Base-by-base conservation (phyloP, 345 rosid genomes). In the Euclidium syriacum region DNA sequence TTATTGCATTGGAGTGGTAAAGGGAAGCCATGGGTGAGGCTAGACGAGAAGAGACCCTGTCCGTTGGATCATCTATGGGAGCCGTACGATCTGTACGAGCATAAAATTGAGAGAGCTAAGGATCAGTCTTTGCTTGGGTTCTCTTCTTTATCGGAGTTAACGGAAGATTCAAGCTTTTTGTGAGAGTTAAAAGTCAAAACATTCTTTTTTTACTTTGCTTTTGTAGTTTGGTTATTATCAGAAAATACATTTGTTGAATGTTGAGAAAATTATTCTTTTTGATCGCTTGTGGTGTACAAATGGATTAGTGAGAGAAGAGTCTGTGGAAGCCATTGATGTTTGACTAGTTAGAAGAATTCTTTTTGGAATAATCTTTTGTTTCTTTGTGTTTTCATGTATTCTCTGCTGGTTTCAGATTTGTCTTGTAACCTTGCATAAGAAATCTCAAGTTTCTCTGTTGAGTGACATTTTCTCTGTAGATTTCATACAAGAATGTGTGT, bases 1-100 rank as follows among this genome's bases (percentile, higher is more conserved):
- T 69, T 92, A 77, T 73, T 92, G 51, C 98, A 89, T 77, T 92
- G 98, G 98, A 92, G 98, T 41, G 98, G 98, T 12, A 89, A 92
- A 73, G 98, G 98, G 56, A 92, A 92, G 68, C 98, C 98, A 0
- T 92, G 98, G 98, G 87, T 73, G 0, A 72, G 98, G 19, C 84
- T 92, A 3, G 98, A 92, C 52, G 82, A 74, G n/a, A 65, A 67
- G 61, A 87, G 80, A 38, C 85, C 98, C 0, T 92, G 98, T 58
- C 83, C 83, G 2, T 47, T 89, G 29, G 98, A 92, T 80, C 65
- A 74, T 75, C 73, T 92, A 0, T 92, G 98, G 98, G 73, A 81
- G 56, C 95, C 95, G 0, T 92, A 87, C 43, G 98, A 92, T 74
- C 78, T 91, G 6, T 79, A 65, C 64, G 68, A 75, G 43, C 60